Conservation (phyloP, 805 yeast genomes). For the Wickerhamomyces bisporus region DNA sequence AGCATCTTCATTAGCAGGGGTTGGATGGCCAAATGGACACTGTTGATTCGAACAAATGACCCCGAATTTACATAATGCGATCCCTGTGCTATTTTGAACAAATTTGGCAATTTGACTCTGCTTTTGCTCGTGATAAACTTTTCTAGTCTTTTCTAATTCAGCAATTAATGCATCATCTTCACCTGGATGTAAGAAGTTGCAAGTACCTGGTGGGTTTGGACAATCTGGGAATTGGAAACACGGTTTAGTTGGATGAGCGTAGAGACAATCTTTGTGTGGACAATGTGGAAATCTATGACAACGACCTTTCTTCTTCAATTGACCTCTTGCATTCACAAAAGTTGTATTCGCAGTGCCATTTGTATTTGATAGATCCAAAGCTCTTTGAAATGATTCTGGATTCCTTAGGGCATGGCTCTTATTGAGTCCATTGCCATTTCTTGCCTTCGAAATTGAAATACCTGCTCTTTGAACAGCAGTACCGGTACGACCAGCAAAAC, state of each 20-base stretch:
- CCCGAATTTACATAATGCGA: slow-evolving; percentile 72
- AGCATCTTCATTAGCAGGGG: slow-evolving; percentile 75
- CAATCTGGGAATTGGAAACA: slow-evolving; percentile 78
- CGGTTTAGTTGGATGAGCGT: slow-evolving; percentile 73
- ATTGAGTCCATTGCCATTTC: slow-evolving; percentile 12
- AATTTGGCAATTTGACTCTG: slow-evolving; percentile 26
- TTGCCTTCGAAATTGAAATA: not conserved
- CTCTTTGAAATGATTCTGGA: slow-evolving; percentile 32
- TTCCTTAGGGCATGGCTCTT: slow-evolving; percentile 24
- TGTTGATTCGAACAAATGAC: slow-evolving; percentile 66
- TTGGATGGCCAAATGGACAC: slow-evolving; percentile 91
- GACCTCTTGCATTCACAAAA: slow-evolving; percentile 25
- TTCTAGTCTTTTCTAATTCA: slow-evolving; percentile 58
- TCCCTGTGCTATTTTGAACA: slow-evolving; percentile 37
- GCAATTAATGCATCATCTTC: slow-evolving; percentile 73
- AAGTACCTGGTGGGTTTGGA: slow-evolving; percentile 74
- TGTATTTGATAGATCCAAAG: slow-evolving; percentile 31
- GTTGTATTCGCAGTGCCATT: slow-evolving; percentile 29
- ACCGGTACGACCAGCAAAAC: slow-evolving; percentile 6
- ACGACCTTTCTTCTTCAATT: slow-evolving; percentile 53
- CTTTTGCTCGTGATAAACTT: slow-evolving; percentile 39
- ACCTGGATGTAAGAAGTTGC: slow-evolving; percentile 78
- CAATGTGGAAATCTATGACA: slow-evolving; percentile 73
- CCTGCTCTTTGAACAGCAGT: slow-evolving; percentile 4
- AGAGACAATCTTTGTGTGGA: slow-evolving; percentile 57